Conservation (phyloP, 2,329 filamentous ascomycete species). For the Colletotrichum coccodes region DNA sequence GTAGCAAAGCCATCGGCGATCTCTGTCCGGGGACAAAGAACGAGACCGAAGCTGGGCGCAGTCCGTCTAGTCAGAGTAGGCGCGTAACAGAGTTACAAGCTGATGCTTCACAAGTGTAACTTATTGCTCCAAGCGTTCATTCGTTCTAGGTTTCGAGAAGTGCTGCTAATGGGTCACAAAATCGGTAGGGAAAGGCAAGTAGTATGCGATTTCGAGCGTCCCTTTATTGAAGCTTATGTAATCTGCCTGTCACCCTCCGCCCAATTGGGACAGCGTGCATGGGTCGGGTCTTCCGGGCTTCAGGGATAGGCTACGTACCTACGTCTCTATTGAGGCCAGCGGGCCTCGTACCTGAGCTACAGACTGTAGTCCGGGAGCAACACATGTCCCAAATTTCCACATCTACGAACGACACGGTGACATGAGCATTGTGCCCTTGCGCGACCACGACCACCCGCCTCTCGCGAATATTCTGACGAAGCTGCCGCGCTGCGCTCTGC, state of each 20-base stretch:
- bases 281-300: slow-evolving; percentile 20
- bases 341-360: slow-evolving; percentile 28
- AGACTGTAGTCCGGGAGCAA: slow-evolving; percentile 27
- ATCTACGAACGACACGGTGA: slow-evolving; percentile 19
- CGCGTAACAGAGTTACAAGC: too few species aligned
- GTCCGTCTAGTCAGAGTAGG: too few species aligned
- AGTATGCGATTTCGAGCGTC: not conserved
- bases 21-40: too few species aligned
- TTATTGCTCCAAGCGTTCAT: too few species aligned
- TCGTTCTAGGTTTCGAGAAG: too few species aligned
- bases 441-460: not conserved
- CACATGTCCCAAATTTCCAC: slow-evolving; percentile 30
- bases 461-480: slow-evolving; percentile 7
- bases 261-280: slow-evolving; percentile 27
- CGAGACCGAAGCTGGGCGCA: too few species aligned
- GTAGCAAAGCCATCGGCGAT: too few species aligned
- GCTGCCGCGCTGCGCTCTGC: slow-evolving; percentile 28
- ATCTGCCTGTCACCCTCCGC: slow-evolving; percentile 10
- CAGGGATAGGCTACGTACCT: slow-evolving; percentile 22
- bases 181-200: too few species aligned
- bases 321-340: slow-evolving; percentile 23
- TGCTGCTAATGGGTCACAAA: too few species aligned
- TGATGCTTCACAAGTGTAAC: too few species aligned
- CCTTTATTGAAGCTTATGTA: slow-evolving; percentile 17
- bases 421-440: slow-evolving; percentile 24